phyloP scores from a whole-genome alignment of 2,329 filamentous ascomycete genomes.

The Aureobasidium sp. region DNA sequence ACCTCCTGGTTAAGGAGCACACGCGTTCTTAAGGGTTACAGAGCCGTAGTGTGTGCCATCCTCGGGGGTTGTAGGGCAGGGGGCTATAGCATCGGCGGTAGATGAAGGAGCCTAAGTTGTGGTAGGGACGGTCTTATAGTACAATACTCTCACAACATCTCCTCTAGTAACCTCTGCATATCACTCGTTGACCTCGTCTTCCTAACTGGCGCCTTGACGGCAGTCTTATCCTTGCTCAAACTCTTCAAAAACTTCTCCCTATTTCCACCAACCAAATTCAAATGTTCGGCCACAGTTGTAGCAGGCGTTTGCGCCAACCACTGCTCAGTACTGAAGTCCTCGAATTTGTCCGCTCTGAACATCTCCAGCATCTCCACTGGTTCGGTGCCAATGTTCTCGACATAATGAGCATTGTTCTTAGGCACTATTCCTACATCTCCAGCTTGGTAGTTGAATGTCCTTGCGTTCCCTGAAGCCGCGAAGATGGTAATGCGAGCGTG shows the following conservation, averaged over 20 bases:
- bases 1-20: no score
- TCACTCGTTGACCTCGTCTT: conserved; percentile 12
- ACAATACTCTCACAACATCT: neutral
- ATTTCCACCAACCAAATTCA: conserved; percentile 2
- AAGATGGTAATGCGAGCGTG: conserved; percentile 68
- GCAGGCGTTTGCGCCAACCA: conserved; percentile 61
- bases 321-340: conserved; percentile 57
- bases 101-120: no score
- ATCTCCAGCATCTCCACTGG: conserved; percentile 69
- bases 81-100: no score
- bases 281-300: conserved; percentile 41
- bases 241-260: conserved; percentile 11
- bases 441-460: conserved; percentile 67
- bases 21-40: no score
- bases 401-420: conserved; percentile 68
- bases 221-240: conserved; percentile 10
- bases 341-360: conserved; percentile 50
- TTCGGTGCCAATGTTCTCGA: conserved; percentile 73
- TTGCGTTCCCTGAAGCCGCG: conserved; percentile 56
- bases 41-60: no score
- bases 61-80: no score
- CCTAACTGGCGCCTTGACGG: conserved; percentile 8
- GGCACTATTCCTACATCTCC: conserved; percentile 74
- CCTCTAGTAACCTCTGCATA: conserved; percentile 2
- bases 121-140: no score